Percentiles rank a stretch among this genome's conserved stretches.
These are phyloP conservation scores for Phytophthora brassicae DNA, from an alignment of 352 stramenopile species.

Conservation along the genomic window DNA sequence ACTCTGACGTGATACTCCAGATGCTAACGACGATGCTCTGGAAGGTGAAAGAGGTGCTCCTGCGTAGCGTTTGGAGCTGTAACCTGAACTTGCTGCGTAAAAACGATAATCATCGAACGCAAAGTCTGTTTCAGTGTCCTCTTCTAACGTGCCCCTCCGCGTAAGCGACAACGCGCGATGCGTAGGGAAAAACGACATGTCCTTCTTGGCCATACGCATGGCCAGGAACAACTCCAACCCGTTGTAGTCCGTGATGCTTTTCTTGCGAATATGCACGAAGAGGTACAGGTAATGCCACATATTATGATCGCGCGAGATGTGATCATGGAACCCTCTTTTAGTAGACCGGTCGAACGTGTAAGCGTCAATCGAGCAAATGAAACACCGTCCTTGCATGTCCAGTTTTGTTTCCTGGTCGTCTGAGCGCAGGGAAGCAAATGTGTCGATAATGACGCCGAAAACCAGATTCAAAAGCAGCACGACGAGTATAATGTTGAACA, in stretches of 20 bases:
- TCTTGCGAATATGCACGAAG: conserved; percentile 82
- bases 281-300: conserved; percentile 84
- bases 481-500: conserved; percentile 73
- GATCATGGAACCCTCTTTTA: conserved; percentile 70
- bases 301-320: conserved; percentile 78
- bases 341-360: conserved; percentile 75
- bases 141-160: conserved; percentile 21
- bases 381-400: conserved; percentile 74
- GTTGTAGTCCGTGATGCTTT: conserved; percentile 77
- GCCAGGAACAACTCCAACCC: conserved; percentile 81
- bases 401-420: conserved; percentile 64
- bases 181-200: conserved; percentile 77
- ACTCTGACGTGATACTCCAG: conserved; percentile 8
- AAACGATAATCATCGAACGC: conserved; percentile 20
- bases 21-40: conserved; percentile 14
- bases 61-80: conserved; percentile 12
- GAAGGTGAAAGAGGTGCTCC: conserved; percentile 17
- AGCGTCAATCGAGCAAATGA: conserved; percentile 81
- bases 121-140: conserved; percentile 2
- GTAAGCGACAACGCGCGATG: conserved; percentile 62
- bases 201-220: conserved; percentile 72
- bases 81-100: conserved; percentile 15
- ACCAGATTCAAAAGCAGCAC: conserved; percentile 78
- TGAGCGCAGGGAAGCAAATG: conserved; percentile 68
- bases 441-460: conserved; percentile 84